Evolutionary conservation across 768 basidiomycete species (phyloP), one percentile per base, ranked within the genome.

Genomic region (Gyrodon lividus): DNA sequence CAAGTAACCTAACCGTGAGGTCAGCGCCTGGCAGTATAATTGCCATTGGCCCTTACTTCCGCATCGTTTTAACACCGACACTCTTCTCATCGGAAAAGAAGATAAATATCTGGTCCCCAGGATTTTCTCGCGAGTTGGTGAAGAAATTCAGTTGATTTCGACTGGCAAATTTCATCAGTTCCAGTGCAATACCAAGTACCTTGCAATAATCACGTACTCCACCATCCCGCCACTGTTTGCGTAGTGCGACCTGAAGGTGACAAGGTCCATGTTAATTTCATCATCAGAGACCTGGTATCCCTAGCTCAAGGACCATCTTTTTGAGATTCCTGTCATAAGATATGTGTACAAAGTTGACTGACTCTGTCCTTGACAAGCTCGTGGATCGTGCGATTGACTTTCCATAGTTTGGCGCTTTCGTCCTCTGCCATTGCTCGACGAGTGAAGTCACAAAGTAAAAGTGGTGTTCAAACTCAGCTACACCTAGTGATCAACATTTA

Each of bases 41-140:
- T 33, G 20, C 37, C 16, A 31, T 50, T 43, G 26, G 26, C 45
- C 26, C 87, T 48, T 68, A 97, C 96, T 93, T 96, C 74, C 94
- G 78, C 92, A 98, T 98, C 4, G 94, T 92, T 71, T 97, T 96
- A 39, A 98, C 93, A 52, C 94, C 92, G 6, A 98, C 97, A 62
- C 91, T 92, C 69, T 77, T 82, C 71, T 98, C 97, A 41, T 95
- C 93, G n/a, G 92, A 86, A 72, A 96, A 99, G 69, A 90, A 98
- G 17, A 98, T 77, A 61, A 91, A 98, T 62, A 99, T 91, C 69
- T 90, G 87, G 61, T 93, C 86, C 8, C 72, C 70, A 22, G 82
- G 75, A 59, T 89, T 86, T 12, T 75, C 72, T 52, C 75, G 74
- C 14, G 83, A 82, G 58, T 87, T 85, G 10, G 93, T 92, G 70